phyloP scores from a whole-genome alignment of 2,329 filamentous ascomycete genomes.

The Ceratocystis huliohia region DNA sequence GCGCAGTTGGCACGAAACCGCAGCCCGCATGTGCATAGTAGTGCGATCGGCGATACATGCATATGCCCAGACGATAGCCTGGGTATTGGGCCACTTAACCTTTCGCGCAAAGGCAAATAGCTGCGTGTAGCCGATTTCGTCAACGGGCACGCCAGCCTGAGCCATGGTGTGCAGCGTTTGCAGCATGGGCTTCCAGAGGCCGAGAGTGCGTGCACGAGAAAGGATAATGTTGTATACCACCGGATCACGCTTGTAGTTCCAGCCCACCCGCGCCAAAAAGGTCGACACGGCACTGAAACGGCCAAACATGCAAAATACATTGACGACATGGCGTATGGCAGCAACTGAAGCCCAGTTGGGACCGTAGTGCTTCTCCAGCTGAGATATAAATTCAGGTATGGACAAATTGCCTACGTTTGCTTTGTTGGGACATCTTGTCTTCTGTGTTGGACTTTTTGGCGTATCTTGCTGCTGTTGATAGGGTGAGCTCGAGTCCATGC shows the following conservation, averaged over 20 bases:
- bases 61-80: constrained; percentile 29
- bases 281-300: constrained; percentile 17
- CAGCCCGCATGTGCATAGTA: constrained; percentile 26
- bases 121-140: constrained; percentile 16
- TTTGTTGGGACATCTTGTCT: neutral
- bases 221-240: constrained; percentile 18
- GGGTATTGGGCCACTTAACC: constrained; percentile 23
- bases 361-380: constrained; percentile 35
- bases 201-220: constrained; percentile 14
- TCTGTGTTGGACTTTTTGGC: neutral
- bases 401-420: neutral
- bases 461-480: neutral
- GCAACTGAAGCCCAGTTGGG: constrained; percentile 33
- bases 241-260: constrained; percentile 6
- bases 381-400: constrained; percentile 28
- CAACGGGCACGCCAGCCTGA: neutral
- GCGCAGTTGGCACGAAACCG: constrained; percentile 20
- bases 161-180: constrained; percentile 2
- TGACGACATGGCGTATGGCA: constrained; percentile 31
- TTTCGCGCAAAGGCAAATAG: constrained; percentile 13
- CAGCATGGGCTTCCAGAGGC: neutral
- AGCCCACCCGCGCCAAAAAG: neutral
- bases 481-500: neutral
- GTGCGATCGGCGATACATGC: constrained; percentile 25
- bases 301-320: constrained; percentile 33